These are phyloP conservation scores for Aureobasidium sp. DNA, from an alignment of 2,329 filamentous ascomycete species.

Conservation along the genomic window DNA sequence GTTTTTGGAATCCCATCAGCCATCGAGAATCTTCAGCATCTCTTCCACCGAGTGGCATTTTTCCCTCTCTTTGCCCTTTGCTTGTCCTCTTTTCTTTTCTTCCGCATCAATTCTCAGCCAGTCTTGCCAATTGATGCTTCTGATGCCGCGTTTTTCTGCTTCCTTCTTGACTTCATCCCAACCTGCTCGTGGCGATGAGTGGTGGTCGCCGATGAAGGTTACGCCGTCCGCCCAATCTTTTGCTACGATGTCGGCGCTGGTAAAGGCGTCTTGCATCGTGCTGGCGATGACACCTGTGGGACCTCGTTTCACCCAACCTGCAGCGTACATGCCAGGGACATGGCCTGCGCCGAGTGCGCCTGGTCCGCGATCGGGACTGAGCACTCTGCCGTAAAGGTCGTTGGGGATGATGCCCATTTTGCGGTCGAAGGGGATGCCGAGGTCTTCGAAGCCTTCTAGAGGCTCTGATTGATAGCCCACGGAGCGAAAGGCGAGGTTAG, in stretches of 20 bases:
- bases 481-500: conserved; percentile 80
- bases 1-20: too few relatives aligned
- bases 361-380: conserved; percentile 33
- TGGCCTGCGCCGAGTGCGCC: conserved; percentile 36
- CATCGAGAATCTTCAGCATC: conserved; percentile 45
- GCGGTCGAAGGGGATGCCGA: conserved; percentile 71
- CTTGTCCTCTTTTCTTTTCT: conserved; percentile 59
- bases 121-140: conserved; percentile 69
- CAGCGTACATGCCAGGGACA: conserved; percentile 74
- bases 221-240: conserved; percentile 57
- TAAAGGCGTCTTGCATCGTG: conserved; percentile 92
- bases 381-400: conserved; percentile 68
- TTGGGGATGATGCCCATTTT: conserved; percentile 70
- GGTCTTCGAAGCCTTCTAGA: conserved; percentile 61
- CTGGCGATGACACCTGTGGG: conserved; percentile 93
- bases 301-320: conserved; percentile 92
- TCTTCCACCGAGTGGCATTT: conserved; percentile 50
- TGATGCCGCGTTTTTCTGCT: conserved; percentile 45
- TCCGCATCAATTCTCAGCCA: conserved; percentile 79
- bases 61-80: conserved; percentile 68
- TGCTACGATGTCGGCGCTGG: conserved; percentile 73
- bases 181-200: conserved; percentile 39
- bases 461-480: conserved; percentile 85
- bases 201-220: conserved; percentile 37
- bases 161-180: conserved; percentile 70